These are phyloP conservation scores for Metschnikowia gruessii DNA, from an alignment of 805 yeast genomes.

Conservation along the genomic window DNA sequence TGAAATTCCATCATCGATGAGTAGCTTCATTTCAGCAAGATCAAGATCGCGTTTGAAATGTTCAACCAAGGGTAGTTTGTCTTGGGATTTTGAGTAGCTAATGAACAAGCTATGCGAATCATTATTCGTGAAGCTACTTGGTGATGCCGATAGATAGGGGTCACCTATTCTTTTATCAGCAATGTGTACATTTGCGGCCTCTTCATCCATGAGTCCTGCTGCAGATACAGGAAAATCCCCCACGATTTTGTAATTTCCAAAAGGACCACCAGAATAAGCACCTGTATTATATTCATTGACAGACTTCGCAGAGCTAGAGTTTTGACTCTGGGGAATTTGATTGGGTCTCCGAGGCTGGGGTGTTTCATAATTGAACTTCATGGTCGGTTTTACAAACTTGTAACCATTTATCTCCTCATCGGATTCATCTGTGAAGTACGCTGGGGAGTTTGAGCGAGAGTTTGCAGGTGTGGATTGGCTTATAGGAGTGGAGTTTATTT, in stretches of 20 bases:
- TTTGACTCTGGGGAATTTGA: slow-evolving; percentile 6
- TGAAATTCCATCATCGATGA: slow-evolving; percentile 23
- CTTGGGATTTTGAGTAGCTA: slow-evolving; percentile 17
- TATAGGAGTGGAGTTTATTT: slow-evolving; percentile 32
- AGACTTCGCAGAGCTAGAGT: slow-evolving; percentile 5
- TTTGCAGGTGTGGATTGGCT: slow-evolving; percentile 44
- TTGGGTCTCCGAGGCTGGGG: slow-evolving; percentile 15
- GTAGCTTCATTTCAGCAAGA: slow-evolving; percentile 12
- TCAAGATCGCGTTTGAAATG: slow-evolving; percentile 13
- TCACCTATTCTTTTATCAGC: slow-evolving; percentile 40
- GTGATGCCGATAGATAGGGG: slow-evolving; percentile 24
- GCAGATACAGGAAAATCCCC: slow-evolving; percentile 33
- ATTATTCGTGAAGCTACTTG: not conserved
- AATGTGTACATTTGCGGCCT: slow-evolving; percentile 30
- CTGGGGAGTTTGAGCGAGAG: slow-evolving; percentile 36
- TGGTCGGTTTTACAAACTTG: slow-evolving; percentile 36
- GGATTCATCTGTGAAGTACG: slow-evolving; percentile 23
- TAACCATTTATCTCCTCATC: slow-evolving; percentile 44
- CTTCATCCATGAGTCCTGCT: slow-evolving; percentile 36
- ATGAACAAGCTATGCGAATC: slow-evolving; percentile 3
- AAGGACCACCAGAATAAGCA: slow-evolving; percentile 7
- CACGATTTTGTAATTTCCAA: slow-evolving; percentile 24
- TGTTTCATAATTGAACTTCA: slow-evolving; percentile 18
- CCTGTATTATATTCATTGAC: slow-evolving; percentile 26
- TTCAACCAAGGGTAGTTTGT: slow-evolving; percentile 16